Evolutionary conservation across 257 asterid genomes (phyloP).

Genomic region (Parsonsia alboflavescens): DNA sequence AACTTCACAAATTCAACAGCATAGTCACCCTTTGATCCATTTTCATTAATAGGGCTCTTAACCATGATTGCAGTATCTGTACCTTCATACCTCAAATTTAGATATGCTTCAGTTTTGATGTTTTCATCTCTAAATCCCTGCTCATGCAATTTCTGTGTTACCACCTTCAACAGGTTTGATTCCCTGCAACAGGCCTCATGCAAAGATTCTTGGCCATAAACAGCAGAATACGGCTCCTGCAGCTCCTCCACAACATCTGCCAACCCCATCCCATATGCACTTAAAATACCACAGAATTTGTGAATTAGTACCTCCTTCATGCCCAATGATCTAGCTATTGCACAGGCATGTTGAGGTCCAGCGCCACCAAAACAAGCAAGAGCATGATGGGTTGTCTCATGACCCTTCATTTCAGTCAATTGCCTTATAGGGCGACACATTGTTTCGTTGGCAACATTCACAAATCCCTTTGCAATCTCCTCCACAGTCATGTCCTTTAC

Average conservation of each 20-base stretch:
- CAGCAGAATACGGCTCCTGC: slow-evolving; percentile 84
- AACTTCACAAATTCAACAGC: slow-evolving; percentile 69
- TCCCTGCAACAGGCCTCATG: slow-evolving; percentile 63
- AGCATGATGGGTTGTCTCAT: slow-evolving; percentile 83
- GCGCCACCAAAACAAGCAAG: slow-evolving; percentile 99
- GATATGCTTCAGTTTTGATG: slow-evolving; percentile 64
- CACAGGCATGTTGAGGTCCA: slow-evolving; percentile 98
- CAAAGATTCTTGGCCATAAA: slow-evolving; percentile 66
- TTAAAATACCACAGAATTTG: slow-evolving; percentile 86
- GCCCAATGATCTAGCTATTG: slow-evolving; percentile 93
- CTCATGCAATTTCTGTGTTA: slow-evolving; percentile 52
- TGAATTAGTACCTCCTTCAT: slow-evolving; percentile 92
- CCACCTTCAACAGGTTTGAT: slow-evolving; percentile 48
- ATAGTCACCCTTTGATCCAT: slow-evolving; percentile 70
- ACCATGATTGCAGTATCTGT: slow-evolving; percentile 95
- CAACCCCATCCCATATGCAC: slow-evolving; percentile 99
- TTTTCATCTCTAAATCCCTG: slow-evolving; percentile 79
- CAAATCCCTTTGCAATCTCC: slow-evolving; percentile 85
- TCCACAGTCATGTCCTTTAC: slow-evolving; percentile 84
- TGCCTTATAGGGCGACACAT: slow-evolving; percentile 98
- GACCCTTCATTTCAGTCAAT: slow-evolving; percentile 97
- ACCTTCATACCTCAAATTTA: slow-evolving; percentile 92
- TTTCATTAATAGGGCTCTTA: slow-evolving; percentile 38
- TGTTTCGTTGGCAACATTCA: slow-evolving; percentile 91
- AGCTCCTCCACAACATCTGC: slow-evolving; percentile 96